Evolutionary conservation across 495 filamentous ascomycete genomes (phyloP), one percentile per base, ranked within the genome.

Genomic region (Lineolata rhizophorae): DNA sequence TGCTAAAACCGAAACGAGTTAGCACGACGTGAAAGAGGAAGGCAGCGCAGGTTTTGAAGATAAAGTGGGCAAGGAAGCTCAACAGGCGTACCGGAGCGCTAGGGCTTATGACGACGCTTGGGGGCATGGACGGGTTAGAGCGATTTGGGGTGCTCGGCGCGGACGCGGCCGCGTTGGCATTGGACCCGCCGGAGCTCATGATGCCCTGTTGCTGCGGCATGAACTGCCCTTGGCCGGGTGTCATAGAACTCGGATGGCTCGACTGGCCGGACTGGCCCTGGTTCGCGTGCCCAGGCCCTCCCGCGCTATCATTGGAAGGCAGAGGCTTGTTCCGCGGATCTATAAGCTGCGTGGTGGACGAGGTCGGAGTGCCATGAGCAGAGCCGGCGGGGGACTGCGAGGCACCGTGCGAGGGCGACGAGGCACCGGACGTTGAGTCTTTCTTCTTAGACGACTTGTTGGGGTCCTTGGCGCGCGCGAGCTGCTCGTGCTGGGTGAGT

Each of bases 51-150:
- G n/a, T n/a, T 6, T 13, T 5, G 19, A 29, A n/a, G 24, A 29
- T n/a, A 29, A 21, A 18, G 25, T 30, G 10, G 2, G n/a, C 10
- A 16, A 2, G 14, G 19, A 30, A 14, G n/a, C n/a, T n/a, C n/a
- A n/a, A n/a, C n/a, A n/a, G n/a, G 63, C 82, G 66, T 67, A 94
- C 87, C 47, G 84, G 80, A 54, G 74, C 72, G 51, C 83, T 93
- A 20, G 85, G 90, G 46, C 85, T 94, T 45, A 97, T 84, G 33
- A 97, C 70, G 41, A 97, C 84, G 40, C 81, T 91, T 1, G 90
- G 90, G 13, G 82, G 70, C 18, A 81, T 30, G 19, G 22, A 32
- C 19, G 36, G 36, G 17, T 30, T 34, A 4, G 32, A 11, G 16
- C 78, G 64, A 41, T 61, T 67, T 6, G 78, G 73, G 16, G 77